Percentiles rank a stretch among this genome's conserved stretches.
Evolutionary conservation across 805 yeast species (phyloP).

Genomic region (Kodamaea neixiangensis): DNA sequence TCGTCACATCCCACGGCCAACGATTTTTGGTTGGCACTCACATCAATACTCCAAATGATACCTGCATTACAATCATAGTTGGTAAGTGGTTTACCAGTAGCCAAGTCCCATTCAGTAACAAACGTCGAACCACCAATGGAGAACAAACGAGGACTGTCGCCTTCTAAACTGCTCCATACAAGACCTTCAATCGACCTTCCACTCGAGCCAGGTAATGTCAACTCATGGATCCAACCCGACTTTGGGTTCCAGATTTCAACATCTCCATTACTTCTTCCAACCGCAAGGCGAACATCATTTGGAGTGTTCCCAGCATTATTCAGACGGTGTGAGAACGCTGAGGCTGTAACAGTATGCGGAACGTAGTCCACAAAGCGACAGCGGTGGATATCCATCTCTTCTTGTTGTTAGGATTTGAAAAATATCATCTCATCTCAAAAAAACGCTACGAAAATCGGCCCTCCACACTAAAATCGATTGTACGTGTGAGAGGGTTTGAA

Average conservation of each 20-base stretch:
- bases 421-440: background rate
- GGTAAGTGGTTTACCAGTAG: slow-evolving; percentile 66
- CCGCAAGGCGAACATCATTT: slow-evolving; percentile 71
- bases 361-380: slow-evolving; percentile 88
- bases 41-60: slow-evolving; percentile 84
- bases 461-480: background rate
- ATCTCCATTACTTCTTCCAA: slow-evolving; percentile 92
- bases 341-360: slow-evolving; percentile 80
- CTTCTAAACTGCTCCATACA: slow-evolving; percentile 64
- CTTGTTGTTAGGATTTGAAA: background rate
- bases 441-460: background rate
- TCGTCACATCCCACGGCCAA: slow-evolving; percentile 94
- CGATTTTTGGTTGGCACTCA: slow-evolving; percentile 57
- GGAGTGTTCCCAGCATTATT: slow-evolving; percentile 39
- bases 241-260: slow-evolving; percentile 95
- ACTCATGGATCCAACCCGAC: slow-evolving; percentile 78
- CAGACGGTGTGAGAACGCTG: slow-evolving; percentile 72
- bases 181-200: slow-evolving; percentile 89
- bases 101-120: slow-evolving; percentile 89
- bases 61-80: slow-evolving; percentile 93
- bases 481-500: background rate
- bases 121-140: slow-evolving; percentile 93
- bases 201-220: slow-evolving; percentile 68
- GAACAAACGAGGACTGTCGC: slow-evolving; percentile 66
- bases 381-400: slow-evolving; percentile 74